Percentiles rank a stretch among this genome's conserved stretches.
These are phyloP conservation scores for Pichia pseudocactophila DNA, from an alignment of 805 yeast genomes.

Conservation along the genomic window DNA sequence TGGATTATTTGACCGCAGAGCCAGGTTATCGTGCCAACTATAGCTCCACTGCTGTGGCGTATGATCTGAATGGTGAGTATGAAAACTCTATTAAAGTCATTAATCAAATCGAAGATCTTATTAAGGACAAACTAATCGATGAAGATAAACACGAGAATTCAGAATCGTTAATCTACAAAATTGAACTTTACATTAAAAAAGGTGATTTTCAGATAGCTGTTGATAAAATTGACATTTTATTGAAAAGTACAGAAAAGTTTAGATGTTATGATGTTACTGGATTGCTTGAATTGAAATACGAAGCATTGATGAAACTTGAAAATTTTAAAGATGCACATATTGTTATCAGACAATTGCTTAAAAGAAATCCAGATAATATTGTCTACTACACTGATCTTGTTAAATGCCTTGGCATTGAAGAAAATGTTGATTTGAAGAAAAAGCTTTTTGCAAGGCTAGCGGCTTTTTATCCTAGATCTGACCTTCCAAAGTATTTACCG, in stretches of 20 bases:
- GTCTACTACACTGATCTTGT: slow-evolving; percentile 63
- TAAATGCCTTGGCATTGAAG: slow-evolving; percentile 44
- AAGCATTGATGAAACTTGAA: slow-evolving; percentile 44
- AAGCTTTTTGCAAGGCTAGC: slow-evolving; percentile 58
- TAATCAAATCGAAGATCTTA: slow-evolving; percentile 63
- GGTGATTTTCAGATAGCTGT: slow-evolving; percentile 63
- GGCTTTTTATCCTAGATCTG: slow-evolving; percentile 71
- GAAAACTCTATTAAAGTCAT: slow-evolving; percentile 64
- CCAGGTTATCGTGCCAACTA: slow-evolving; percentile 86
- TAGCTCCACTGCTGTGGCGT: slow-evolving; percentile 83
- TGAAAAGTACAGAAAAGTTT: slow-evolving; percentile 7
- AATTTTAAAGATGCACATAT: slow-evolving; percentile 54
- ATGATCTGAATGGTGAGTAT: slow-evolving; percentile 62
- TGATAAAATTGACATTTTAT: slow-evolving; percentile 38
- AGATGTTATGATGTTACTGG: slow-evolving; percentile 28
- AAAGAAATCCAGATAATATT: slow-evolving; percentile 78
- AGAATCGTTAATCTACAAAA: slow-evolving; percentile 71
- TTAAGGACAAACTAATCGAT: slow-evolving; percentile 58
- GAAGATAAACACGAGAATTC: slow-evolving; percentile 69
- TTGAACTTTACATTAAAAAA: slow-evolving; percentile 49
- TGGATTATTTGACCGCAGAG: slow-evolving; percentile 56
- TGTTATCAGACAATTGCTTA: slow-evolving; percentile 58
- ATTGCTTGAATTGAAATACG: slow-evolving; percentile 58
- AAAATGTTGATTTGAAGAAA: slow-evolving; percentile 41
- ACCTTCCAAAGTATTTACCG: slow-evolving; percentile 72